Evolutionary conservation across 305 asterid genomes (phyloP), one percentile per base, ranked within the genome.

Genomic region (Caryopteris hybrid): DNA sequence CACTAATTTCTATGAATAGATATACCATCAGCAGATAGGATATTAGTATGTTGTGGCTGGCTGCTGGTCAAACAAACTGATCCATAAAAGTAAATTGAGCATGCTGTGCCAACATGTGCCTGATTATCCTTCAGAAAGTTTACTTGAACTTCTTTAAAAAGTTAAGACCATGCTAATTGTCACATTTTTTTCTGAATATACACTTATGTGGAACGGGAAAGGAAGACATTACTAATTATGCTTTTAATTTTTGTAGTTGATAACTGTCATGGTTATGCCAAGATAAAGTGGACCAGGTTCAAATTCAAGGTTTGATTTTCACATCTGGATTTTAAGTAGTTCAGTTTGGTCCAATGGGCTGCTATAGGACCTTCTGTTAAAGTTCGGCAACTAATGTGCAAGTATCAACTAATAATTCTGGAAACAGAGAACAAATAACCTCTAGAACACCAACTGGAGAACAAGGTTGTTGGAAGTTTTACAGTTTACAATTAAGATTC

Each of bases 311-410:
- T 43, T 45, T 46, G n/a, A 14, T 57, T 33, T 27, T 57, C 41
- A 34, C 12, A 27, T 16, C 64, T 9, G 21, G 77, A 38, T 33
- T 70, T 71, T 58, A 53, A 33, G 61, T 65, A 64, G 34, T 13
- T 38, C 23, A 38, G 22, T 33, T 22, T 34, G 27, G 36, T 61
- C 27, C n/a, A 31, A 56, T 20, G 25, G 7, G 51, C 45, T 31
- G 4, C 51, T 31, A 21, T n/a, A 21, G n/a, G 53, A 31, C n/a
- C 13, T 13, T 55, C 11, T 45, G 13, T 52, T 23, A 57, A 33
- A 18, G 36, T 48, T 48, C 3, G 21, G 11, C 23, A 25, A 42
- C 22, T 27, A 65, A 58, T 20, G 8, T 39, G 29, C 36, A 8
- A 55, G 31, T 42, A 20, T 22, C 23, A 45, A 27, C 3, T 61